Evolutionary conservation across 129 eudicot species (phyloP).

Genomic region (Flaveria trinervia): DNA sequence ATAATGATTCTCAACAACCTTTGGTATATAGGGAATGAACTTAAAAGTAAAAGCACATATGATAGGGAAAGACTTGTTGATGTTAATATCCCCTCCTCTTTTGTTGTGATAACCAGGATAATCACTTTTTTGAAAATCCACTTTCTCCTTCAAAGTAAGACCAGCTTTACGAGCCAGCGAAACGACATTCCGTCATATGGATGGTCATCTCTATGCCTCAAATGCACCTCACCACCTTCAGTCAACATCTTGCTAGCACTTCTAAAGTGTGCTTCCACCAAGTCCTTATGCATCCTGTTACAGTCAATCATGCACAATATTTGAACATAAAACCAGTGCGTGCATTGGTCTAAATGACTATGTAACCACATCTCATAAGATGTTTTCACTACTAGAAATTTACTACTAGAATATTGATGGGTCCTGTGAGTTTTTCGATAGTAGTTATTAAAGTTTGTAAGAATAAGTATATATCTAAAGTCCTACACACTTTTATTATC

Average conservation of each 20-base stretch:
- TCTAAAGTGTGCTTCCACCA: slow-evolving; percentile 40
- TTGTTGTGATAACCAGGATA: slow-evolving; percentile 49
- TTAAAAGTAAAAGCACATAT: slow-evolving; percentile 42
- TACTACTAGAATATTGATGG: too few relatives aligned
- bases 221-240: slow-evolving; percentile 52
- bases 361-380: neutral
- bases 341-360: neutral
- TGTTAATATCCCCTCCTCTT: slow-evolving; percentile 39
- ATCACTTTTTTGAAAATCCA: slow-evolving; percentile 19
- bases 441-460: neutral
- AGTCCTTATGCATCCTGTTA: slow-evolving; percentile 38
- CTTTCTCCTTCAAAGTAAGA: slow-evolving; percentile 34
- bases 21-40: slow-evolving; percentile 27
- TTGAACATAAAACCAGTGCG: neutral
- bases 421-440: too few relatives aligned
- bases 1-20: neutral
- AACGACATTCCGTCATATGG: slow-evolving; percentile 48
- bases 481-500: neutral
- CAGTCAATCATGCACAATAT: neutral
- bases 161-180: slow-evolving; percentile 37
- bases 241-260: slow-evolving; percentile 45
- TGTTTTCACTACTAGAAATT: neutral
- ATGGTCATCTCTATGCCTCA: slow-evolving; percentile 48
- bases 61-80: slow-evolving; percentile 44
- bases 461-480: too few relatives aligned